Evolutionary conservation across 768 basidiomycete species (phyloP).

Genomic region (Crepidotus variabilis): DNA sequence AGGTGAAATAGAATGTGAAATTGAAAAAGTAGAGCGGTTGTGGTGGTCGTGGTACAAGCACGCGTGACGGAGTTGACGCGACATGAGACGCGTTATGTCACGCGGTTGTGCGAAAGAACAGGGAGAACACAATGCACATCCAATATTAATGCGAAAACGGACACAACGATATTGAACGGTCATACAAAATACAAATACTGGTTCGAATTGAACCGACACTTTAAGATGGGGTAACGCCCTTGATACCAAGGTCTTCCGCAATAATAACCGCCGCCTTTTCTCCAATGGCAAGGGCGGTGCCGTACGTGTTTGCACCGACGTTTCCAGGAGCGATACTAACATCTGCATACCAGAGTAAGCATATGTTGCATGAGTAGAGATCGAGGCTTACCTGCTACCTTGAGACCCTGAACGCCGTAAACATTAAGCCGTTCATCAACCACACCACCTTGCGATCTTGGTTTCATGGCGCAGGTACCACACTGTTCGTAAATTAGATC

Average conservation of each 20-base stretch:
- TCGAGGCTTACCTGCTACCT: constrained; percentile 21
- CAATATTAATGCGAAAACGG: neutral
- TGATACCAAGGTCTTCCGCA: constrained; percentile 38
- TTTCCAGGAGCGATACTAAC: constrained; percentile 26
- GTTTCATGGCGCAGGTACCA: constrained; percentile 25
- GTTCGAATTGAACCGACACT: too few relatives aligned
- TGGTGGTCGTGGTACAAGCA: neutral
- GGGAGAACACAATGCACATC: neutral
- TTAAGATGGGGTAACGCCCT: neutral
- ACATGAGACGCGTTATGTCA: constrained; percentile 19
- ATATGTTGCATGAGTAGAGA: neutral
- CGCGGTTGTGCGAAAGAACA: too few relatives aligned
- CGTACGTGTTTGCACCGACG: constrained; percentile 33
- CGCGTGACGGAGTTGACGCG: neutral
- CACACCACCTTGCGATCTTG: constrained; percentile 20
- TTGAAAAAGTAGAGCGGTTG: neutral
- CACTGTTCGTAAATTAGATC: constrained; percentile 8
- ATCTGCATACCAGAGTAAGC: constrained; percentile 9
- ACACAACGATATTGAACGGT: neutral
- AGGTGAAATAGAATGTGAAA: neutral
- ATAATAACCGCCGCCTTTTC: constrained; percentile 60
- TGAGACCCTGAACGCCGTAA: constrained; percentile 25
- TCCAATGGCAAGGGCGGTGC: constrained; percentile 38
- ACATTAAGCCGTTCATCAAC: constrained; percentile 26
- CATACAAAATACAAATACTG: too few relatives aligned